Percentiles rank a stretch among this genome's conserved stretches.
Evolutionary conservation across 2,329 filamentous ascomycete species (phyloP).

Genomic region (Grosmannia clavigera): DNA sequence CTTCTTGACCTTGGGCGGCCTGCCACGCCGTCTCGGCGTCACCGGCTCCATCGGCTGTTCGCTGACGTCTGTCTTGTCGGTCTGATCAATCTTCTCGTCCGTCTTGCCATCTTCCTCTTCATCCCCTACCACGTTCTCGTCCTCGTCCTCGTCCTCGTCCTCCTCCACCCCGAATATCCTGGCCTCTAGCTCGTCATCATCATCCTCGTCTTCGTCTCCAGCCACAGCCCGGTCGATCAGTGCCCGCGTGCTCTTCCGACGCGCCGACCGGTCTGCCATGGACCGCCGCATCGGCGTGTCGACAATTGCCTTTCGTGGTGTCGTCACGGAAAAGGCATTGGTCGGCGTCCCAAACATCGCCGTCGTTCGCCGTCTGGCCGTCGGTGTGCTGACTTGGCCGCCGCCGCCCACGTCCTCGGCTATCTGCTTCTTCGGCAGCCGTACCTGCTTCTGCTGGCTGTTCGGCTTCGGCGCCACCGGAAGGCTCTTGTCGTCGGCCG

Average conservation of each 20-base stretch:
- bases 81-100: slow-evolving; percentile 16
- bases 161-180: slow-evolving; percentile 52
- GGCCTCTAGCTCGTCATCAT: slow-evolving; percentile 53
- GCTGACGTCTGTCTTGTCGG: slow-evolving; percentile 36
- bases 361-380: slow-evolving; percentile 13
- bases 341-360: slow-evolving; percentile 20
- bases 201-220: slow-evolving; percentile 48
- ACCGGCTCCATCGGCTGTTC: slow-evolving; percentile 16
- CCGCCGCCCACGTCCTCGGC: background rate
- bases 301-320: slow-evolving; percentile 19
- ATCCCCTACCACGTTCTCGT: slow-evolving; percentile 15
- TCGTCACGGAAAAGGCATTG: slow-evolving; percentile 19
- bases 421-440: background rate
- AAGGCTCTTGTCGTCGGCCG: background rate
- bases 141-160: slow-evolving; percentile 23
- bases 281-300: slow-evolving; percentile 49
- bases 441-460: background rate
- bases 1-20: slow-evolving; percentile 8
- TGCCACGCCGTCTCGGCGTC: slow-evolving; percentile 27
- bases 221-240: slow-evolving; percentile 61
- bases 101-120: slow-evolving; percentile 19
- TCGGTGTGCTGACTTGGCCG: slow-evolving; percentile 13
- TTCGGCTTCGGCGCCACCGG: background rate
- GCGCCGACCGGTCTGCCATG: slow-evolving; percentile 74
- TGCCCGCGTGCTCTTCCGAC: slow-evolving; percentile 68